These are phyloP conservation scores for Mortierella claussenii DNA, from an alignment of 192 early-diverging fungal genomes.

Conservation along the genomic window DNA sequence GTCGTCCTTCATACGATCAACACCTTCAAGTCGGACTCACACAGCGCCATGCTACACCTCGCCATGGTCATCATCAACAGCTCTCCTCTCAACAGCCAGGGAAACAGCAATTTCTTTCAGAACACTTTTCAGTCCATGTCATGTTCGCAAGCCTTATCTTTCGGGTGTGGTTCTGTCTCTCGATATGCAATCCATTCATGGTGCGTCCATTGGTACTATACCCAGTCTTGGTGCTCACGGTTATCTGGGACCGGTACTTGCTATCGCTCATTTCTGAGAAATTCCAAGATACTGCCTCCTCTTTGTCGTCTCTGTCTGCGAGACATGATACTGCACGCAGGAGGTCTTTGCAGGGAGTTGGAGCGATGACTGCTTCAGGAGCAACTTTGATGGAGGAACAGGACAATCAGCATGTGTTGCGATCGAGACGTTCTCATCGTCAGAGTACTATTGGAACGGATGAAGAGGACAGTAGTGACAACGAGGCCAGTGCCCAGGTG, in stretches of 20 bases:
- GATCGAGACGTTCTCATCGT: too few species aligned
- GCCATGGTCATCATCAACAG: neutral
- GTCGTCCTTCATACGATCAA: neutral
- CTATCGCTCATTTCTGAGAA: slow-evolving; percentile 15
- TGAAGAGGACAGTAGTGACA: too few species aligned
- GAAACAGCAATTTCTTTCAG: neutral
- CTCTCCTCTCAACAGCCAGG: neutral
- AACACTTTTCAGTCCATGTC: slow-evolving; percentile 26
- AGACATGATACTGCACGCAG: neutral
- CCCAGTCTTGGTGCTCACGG: slow-evolving; percentile 25
- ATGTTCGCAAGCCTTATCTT: slow-evolving; percentile 17
- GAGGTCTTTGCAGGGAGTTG: neutral
- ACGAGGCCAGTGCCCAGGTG: too few species aligned
- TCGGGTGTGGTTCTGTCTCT: slow-evolving; percentile 27
- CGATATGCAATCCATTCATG: slow-evolving; percentile 32
- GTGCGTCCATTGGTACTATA: slow-evolving; percentile 39
- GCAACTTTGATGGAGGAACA: neutral
- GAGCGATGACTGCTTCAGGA: too few species aligned
- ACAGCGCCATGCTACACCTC: too few species aligned
- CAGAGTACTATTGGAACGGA: too few species aligned
- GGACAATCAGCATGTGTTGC: too few species aligned
- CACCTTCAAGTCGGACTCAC: too few species aligned
- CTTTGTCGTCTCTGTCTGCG: neutral
- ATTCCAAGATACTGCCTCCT: neutral
- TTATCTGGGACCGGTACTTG: slow-evolving; percentile 38